These are phyloP conservation scores for Rugonectria rugulosa DNA, from an alignment of 2,329 filamentous ascomycete genomes.

Conservation along the genomic window DNA sequence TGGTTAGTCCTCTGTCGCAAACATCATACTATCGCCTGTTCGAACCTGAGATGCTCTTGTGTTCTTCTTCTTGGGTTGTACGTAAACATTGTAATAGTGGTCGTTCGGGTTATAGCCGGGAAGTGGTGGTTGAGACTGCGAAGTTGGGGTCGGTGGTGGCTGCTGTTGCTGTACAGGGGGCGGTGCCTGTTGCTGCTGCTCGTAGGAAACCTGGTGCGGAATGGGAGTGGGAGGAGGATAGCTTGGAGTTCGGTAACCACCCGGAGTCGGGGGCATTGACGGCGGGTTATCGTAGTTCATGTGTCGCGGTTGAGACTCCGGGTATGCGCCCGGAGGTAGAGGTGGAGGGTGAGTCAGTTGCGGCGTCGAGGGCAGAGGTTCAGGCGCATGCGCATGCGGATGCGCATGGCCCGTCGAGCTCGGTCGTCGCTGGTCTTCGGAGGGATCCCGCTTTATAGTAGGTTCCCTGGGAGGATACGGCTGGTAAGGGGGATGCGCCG, in stretches of 20 bases:
- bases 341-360: constrained; percentile 44
- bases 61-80: constrained; percentile 64
- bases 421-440: constrained; percentile 60
- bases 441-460: constrained; percentile 64
- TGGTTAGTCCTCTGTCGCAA: constrained; percentile 21
- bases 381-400: constrained; percentile 44
- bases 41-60: constrained; percentile 69
- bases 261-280: constrained; percentile 54
- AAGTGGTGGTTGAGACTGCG: constrained; percentile 23
- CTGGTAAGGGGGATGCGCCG: constrained; percentile 53
- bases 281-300: constrained; percentile 61
- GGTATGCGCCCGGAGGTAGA: constrained; percentile 45
- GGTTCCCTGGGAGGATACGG: constrained; percentile 58
- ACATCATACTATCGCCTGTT: neutral
- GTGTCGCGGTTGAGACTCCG: constrained; percentile 58
- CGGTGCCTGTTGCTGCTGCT: constrained; percentile 25
- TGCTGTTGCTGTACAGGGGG: neutral
- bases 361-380: constrained; percentile 42
- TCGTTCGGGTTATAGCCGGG: constrained; percentile 43
- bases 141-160: neutral
- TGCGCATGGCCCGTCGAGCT: constrained; percentile 58
- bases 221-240: constrained; percentile 53
- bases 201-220: constrained; percentile 49
- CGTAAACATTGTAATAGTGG: constrained; percentile 52
- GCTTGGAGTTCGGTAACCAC: constrained; percentile 50